phyloP scores from a whole-genome alignment of 2,329 filamentous ascomycete genomes.

The Penicillium glabrum region DNA sequence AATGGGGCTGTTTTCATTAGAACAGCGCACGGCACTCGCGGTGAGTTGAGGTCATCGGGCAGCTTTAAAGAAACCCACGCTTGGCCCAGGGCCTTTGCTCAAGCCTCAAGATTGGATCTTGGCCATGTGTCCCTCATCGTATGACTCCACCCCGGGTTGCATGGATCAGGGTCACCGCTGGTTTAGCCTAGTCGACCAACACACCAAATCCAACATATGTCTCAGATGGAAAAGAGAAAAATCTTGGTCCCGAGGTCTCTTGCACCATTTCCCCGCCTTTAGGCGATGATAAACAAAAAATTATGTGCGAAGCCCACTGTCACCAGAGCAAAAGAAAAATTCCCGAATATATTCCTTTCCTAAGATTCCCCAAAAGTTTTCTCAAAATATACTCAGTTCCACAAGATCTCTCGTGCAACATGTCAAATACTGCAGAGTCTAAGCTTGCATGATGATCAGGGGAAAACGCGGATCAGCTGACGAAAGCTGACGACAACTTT shows the following conservation, averaged over 20 bases:
- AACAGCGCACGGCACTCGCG: background rate
- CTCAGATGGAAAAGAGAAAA: background rate
- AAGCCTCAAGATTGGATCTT: background rate
- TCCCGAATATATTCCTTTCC: background rate
- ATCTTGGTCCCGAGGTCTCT: background rate
- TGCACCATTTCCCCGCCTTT: background rate
- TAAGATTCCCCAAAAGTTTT: background rate
- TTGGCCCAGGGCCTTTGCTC: background rate
- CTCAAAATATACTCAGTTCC: background rate
- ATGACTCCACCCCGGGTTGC: background rate
- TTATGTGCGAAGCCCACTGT: background rate
- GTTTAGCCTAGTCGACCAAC: background rate
- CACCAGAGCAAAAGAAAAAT: background rate
- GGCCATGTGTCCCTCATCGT: conserved; percentile 1
- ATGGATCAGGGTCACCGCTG: conserved; percentile 1
- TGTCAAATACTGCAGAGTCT: background rate
- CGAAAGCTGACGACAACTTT: conserved; percentile 7
- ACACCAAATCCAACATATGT: background rate
- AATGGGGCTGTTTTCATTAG: background rate
- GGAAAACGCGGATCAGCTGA: conserved; percentile 9
- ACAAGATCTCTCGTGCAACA: background rate
- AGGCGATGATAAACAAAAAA: background rate
- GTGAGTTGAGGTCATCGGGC: conserved; percentile 3
- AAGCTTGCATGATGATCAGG: conserved; percentile 8
- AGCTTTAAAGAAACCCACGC: background rate